phyloP scores from a whole-genome alignment of 1,284 basidiomycete genomes.

The Mycena sp. region DNA sequence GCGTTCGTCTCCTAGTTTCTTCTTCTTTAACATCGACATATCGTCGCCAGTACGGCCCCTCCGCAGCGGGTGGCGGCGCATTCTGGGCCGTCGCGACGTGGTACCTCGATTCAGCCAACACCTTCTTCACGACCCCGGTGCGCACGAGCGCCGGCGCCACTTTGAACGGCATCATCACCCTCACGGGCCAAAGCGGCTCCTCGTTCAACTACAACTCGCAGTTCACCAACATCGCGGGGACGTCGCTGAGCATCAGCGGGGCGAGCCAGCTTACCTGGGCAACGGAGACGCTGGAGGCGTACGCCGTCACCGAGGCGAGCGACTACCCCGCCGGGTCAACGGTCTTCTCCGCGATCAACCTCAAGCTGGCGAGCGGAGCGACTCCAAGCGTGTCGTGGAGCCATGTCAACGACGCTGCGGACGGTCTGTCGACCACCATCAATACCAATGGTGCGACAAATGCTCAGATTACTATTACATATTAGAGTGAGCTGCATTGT shows the following conservation, averaged over 20 bases:
- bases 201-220: constrained; percentile 12
- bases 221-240: constrained; percentile 11
- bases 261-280: constrained; percentile 15
- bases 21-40: neutral
- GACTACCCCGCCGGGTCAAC: constrained; percentile 15
- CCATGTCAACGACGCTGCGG: neutral
- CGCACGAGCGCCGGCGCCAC: neutral
- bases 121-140: constrained; percentile 1
- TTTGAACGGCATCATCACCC: constrained; percentile 18
- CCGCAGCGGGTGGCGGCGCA: constrained; percentile 19
- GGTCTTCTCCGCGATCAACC: constrained; percentile 12
- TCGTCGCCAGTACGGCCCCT: constrained; percentile 12
- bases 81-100: constrained; percentile 21
- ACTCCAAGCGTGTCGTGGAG: constrained; percentile 3
- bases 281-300: constrained; percentile 11
- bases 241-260: constrained; percentile 7
- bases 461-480: constrained; percentile 12
- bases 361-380: neutral
- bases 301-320: neutral
- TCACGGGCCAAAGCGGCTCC: constrained; percentile 11
- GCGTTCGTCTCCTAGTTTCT: neutral
- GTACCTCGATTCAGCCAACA: constrained; percentile 12
- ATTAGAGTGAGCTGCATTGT: too few relatives aligned
- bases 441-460: constrained; percentile 13
- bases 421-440: constrained; percentile 5